Base-by-base conservation (phyloP, 2,329 filamentous ascomycete species). In the Cladosporium austrohemisphaericum region DNA sequence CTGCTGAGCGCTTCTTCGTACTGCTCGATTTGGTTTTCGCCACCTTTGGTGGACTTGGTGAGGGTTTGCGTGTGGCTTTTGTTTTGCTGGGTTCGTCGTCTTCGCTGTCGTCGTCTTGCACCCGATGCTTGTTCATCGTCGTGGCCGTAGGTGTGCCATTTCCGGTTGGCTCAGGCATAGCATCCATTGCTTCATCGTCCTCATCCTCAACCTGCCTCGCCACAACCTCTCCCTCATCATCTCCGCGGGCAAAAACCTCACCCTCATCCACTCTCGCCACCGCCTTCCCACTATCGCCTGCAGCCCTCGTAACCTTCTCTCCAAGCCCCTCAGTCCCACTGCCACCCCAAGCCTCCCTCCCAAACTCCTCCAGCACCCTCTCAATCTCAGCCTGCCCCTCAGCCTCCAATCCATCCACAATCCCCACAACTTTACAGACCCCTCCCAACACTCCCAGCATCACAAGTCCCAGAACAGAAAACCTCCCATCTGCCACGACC, bases 381-480 rank as follows among this genome's bases (percentile, higher is more conserved):
- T 67, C 64, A 44, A 70, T 65, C 49, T 76, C 70, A 47, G 61
- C 57, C 44, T 68, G 64, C 28, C 67, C 66, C 53, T 71, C 65
- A 37, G 71, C 67, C 51, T 73, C 69, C 36, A 71, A 69, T 9
- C 65, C 62, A 2, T 59, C 65, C 7, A 65, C 71, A 33, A 76
- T 66, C 4, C 71, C 71, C 1, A 63, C 57, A 29, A 73, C 62
- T 11, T 62, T 58, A 54, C 70, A 71, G 1, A 71, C 62, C 37
- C 72, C 61, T 3, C 68, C 68, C 32, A 73, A 61, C 9, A 60
- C 60, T 1, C 68, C 71, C 60, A 75, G 61, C 53, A 76, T 60
- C 9, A 71, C 68, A 2, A 76, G 54, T 7, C 73, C 73, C 4
- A 76, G 55, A 43, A 71, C 67, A 13, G 70, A 66, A 51, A 76